Percentiles rank a stretch among this genome's conserved stretches.
phyloP scores from a whole-genome alignment of 2,329 filamentous ascomycete genomes.

The Aspergillus caelatus region DNA sequence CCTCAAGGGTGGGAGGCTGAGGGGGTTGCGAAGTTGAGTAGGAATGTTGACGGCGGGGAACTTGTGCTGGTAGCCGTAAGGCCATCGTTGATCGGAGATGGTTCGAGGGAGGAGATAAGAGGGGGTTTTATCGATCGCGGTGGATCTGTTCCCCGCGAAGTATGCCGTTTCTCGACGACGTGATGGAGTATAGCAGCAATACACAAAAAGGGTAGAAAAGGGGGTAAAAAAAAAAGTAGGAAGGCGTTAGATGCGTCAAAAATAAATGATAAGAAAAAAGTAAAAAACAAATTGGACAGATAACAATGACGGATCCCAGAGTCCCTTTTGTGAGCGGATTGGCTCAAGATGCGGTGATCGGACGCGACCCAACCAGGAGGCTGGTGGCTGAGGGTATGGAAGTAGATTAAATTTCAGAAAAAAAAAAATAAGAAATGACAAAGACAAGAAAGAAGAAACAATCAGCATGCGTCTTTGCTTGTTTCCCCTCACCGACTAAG shows the following conservation, averaged over 20 bases:
- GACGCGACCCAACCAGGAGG: not conserved
- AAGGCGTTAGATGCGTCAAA: not conserved
- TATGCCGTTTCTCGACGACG: not conserved
- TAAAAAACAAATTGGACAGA: constrained; percentile 4
- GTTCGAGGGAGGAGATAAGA: constrained; percentile 15
- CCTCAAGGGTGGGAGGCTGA: constrained; percentile 30
- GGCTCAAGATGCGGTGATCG: not conserved
- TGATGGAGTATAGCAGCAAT: not conserved
- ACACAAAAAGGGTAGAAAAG: not conserved
- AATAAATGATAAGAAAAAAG: not conserved
- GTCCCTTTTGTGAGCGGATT: not conserved
- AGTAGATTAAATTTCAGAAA: not conserved
- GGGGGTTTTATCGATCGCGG: constrained; percentile 20
- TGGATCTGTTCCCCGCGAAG: constrained; percentile 28
- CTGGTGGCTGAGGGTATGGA: not conserved
- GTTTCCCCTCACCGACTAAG: not conserved
- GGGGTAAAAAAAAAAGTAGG: not conserved
- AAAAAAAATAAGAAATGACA: not conserved
- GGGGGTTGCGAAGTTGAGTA: constrained; percentile 33
- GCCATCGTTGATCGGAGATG: constrained; percentile 32
- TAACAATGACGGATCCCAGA: not conserved
- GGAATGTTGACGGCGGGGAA: constrained; percentile 37
- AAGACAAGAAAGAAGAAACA: constrained; percentile 1
- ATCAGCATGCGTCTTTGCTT: not conserved
- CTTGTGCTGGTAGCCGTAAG: constrained; percentile 42